These are phyloP conservation scores for Debaryomyces hansenii DNA, from an alignment of 805 yeast species.

Conservation along the genomic window DNA sequence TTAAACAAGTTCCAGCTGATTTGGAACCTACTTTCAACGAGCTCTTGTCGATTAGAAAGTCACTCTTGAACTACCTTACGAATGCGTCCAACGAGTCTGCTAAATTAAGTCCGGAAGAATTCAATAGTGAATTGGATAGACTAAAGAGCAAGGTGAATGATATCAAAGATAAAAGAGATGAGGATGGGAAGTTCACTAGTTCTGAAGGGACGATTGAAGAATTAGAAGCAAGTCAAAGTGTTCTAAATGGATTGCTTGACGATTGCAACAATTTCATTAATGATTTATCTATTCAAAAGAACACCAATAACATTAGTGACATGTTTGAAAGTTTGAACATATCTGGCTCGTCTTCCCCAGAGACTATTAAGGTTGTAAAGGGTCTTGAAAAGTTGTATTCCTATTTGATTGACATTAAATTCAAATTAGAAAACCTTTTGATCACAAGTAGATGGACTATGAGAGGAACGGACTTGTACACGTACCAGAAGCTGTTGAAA, in stretches of 20 bases:
- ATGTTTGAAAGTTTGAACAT: slow-evolving; percentile 16
- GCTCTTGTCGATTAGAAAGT: slow-evolving; percentile 63
- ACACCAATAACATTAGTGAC: slow-evolving; percentile 20
- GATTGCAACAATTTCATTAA: slow-evolving; percentile 75
- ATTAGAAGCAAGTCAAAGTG: slow-evolving; percentile 36
- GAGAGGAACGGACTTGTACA: slow-evolving; percentile 91
- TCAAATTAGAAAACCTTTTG: slow-evolving; percentile 75
- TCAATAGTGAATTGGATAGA: slow-evolving; percentile 13
- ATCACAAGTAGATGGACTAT: slow-evolving; percentile 97
- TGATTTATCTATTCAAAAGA: slow-evolving; percentile 57
- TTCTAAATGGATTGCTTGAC: slow-evolving; percentile 73
- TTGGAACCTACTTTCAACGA: slow-evolving; percentile 50
- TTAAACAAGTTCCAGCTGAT: slow-evolving; percentile 43
- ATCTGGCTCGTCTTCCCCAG: slow-evolving; percentile 1
- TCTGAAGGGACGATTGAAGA: slow-evolving; percentile 19
- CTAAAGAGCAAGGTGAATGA: slow-evolving; percentile 24
- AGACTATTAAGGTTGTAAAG: slow-evolving; percentile 7
- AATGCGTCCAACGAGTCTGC: slow-evolving; percentile 5
- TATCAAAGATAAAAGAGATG: slow-evolving; percentile 46
- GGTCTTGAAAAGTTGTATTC: slow-evolving; percentile 57
- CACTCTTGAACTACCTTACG: slow-evolving; percentile 45
- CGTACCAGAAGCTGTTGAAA: slow-evolving; percentile 72
- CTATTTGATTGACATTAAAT: slow-evolving; percentile 62
- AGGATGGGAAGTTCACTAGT: slow-evolving; percentile 51
- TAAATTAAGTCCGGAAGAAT: slow-evolving; percentile 4